These are phyloP conservation scores for Cytauxzoon felis DNA, from an alignment of 169 alveolate genomes.

Conservation along the genomic window DNA sequence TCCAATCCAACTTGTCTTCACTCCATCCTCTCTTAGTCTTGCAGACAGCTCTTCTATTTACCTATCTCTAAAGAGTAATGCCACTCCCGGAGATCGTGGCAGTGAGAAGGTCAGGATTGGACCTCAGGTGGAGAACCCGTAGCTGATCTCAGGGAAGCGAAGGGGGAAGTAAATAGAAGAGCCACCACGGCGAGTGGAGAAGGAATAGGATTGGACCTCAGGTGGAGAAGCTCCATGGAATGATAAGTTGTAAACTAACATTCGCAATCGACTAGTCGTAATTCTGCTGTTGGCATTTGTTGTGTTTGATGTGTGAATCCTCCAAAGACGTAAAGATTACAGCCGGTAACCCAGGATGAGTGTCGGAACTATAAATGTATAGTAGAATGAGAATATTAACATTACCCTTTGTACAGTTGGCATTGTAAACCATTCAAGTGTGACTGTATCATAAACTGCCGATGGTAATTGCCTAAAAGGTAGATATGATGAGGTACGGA, in stretches of 20 bases:
- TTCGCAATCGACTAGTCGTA: conserved; percentile 74
- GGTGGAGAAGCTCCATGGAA: no score
- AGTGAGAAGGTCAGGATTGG: no score
- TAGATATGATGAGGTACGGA: neutral
- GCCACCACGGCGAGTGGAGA: no score
- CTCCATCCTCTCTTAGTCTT: no score
- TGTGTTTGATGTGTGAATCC: conserved; percentile 94
- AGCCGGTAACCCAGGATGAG: conserved; percentile 85
- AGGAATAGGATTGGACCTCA: no score
- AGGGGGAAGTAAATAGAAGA: no score
- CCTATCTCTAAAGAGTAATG: no score
- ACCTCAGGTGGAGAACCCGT: no score
- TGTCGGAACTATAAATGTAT: conserved; percentile 78
- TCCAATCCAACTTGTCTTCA: no score
- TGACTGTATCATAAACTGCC: conserved; percentile 93
- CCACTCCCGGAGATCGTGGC: no score
- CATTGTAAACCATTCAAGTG: conserved; percentile 90
- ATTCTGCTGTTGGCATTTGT: conserved; percentile 86
- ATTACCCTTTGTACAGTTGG: conserved; percentile 85
- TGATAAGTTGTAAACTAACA: conserved; percentile 6
- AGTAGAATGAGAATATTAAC: neutral
- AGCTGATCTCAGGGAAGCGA: no score
- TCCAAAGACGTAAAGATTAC: conserved; percentile 87
- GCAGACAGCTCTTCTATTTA: no score
- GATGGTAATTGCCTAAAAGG: conserved; percentile 79